Evolutionary conservation across 345 rosid species (phyloP).

Genomic region (Erucastrum elatum): DNA sequence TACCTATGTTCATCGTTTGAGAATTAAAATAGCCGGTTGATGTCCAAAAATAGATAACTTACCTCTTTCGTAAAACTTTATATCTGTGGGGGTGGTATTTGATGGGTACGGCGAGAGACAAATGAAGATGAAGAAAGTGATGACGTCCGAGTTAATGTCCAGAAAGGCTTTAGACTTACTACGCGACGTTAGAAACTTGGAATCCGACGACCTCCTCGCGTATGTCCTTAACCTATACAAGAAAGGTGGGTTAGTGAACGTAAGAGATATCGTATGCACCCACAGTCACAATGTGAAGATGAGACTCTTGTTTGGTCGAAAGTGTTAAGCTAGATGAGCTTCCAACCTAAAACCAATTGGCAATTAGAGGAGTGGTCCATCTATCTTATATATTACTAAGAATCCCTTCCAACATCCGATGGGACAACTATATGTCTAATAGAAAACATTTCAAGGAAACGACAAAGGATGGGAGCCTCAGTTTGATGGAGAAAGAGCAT

Average conservation of each 20-base stretch:
- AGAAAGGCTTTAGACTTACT: neutral
- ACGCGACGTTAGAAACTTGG: neutral
- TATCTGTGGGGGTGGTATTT: neutral
- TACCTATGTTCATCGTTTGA: neutral
- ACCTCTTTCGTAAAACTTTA: too few relatives aligned
- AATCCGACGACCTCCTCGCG: neutral
- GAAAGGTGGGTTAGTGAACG: neutral
- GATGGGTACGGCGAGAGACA: neutral
- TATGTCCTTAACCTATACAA: neutral
- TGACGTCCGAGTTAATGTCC: neutral
- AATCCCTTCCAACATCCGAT: too few relatives aligned
- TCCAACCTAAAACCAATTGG: too few relatives aligned
- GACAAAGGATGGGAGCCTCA: neutral
- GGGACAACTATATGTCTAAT: too few relatives aligned
- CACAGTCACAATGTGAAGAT: neutral
- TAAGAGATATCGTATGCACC: neutral
- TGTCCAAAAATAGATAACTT: too few relatives aligned
- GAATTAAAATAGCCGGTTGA: too few relatives aligned
- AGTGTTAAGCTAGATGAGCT: too few relatives aligned
- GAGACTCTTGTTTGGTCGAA: neutral
- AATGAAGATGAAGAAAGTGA: neutral
- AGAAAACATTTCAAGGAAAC: neutral
- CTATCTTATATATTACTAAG: too few relatives aligned
- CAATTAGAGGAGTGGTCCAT: too few relatives aligned
- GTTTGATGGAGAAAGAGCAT: neutral